Evolutionary conservation across 2,329 filamentous ascomycete species (phyloP).

Genomic region (Cyphellophora attinorum): DNA sequence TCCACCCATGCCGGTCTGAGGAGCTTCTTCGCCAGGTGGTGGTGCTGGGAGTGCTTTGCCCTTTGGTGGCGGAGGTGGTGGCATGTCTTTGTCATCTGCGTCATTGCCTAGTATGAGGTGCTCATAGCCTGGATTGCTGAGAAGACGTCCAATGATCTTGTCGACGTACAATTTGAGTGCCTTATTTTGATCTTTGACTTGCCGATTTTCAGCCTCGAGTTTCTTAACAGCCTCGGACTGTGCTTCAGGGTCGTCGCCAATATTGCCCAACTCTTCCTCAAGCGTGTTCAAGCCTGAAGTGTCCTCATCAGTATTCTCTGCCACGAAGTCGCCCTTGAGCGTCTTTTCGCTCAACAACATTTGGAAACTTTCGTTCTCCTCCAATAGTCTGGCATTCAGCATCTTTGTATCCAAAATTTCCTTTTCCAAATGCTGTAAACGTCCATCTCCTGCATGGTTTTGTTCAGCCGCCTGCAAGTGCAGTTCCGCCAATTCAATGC

Average conservation of each 20-base stretch:
- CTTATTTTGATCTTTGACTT: conserved; percentile 88
- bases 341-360: conserved; percentile 90
- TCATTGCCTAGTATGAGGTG: conserved; percentile 40
- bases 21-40: conserved; percentile 46
- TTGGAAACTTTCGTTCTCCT: conserved; percentile 98
- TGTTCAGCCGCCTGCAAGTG: conserved; percentile 93
- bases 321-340: conserved; percentile 84
- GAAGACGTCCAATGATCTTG: conserved; percentile 91
- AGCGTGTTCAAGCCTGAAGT: conserved; percentile 46
- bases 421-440: conserved; percentile 81
- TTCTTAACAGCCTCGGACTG: conserved; percentile 55
- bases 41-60: conserved; percentile 82
- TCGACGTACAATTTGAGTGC: conserved; percentile 96
- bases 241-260: conserved; percentile 49
- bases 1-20: conserved; percentile 58
- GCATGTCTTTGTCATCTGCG: conserved; percentile 64
- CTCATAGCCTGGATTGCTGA: conserved; percentile 92
- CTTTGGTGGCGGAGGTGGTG: conserved; percentile 23
- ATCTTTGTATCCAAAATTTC: conserved; percentile 85
- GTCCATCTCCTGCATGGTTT: conserved; percentile 83
- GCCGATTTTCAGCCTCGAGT: conserved; percentile 69
- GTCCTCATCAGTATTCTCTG: conserved; percentile 37
- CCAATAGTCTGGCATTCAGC: conserved; percentile 91
- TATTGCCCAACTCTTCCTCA: conserved; percentile 78
- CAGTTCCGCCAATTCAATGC: conserved; percentile 84